Conservation (phyloP, 2,329 filamentous ascomycete species). For the Penicillium decumbens region DNA sequence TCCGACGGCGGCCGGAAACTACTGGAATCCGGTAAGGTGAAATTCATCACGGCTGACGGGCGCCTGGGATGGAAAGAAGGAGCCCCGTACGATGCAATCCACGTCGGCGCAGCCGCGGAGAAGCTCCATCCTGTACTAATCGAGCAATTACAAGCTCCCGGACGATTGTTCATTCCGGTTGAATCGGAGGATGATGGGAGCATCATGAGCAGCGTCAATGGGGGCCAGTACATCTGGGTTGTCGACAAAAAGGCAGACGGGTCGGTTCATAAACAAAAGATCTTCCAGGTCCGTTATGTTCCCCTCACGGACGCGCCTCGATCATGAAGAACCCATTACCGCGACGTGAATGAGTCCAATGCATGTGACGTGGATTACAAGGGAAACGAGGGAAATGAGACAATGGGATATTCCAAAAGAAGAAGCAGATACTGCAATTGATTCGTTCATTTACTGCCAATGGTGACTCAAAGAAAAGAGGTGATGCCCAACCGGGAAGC, state of each 20-base stretch:
- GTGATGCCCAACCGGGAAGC: background rate
- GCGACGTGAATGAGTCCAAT: background rate
- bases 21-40: constrained; percentile 60
- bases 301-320: constrained; percentile 58
- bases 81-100: constrained; percentile 81
- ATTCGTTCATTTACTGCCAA: background rate
- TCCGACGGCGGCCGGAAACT: constrained; percentile 55
- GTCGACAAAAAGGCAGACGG: constrained; percentile 60
- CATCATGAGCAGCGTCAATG: constrained; percentile 15
- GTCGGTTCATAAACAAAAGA: constrained; percentile 51
- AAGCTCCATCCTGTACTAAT: constrained; percentile 68
- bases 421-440: background rate
- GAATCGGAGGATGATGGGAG: constrained; percentile 41
- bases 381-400: background rate
- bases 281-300: constrained; percentile 61
- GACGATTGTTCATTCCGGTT: constrained; percentile 65
- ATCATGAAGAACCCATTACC: constrained; percentile 16
- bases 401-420: background rate
- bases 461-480: background rate
- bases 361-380: background rate
- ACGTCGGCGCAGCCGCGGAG: constrained; percentile 82
- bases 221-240: constrained; percentile 57
- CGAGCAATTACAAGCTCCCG: constrained; percentile 72
- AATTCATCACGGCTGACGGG: constrained; percentile 72
- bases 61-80: constrained; percentile 59